A percentile compares a stretch with the other conserved stretches of the same genome.
These are phyloP conservation scores for Camellia lanceoleosa DNA, from an alignment of 148 eudicot species.

Conservation along the genomic window DNA sequence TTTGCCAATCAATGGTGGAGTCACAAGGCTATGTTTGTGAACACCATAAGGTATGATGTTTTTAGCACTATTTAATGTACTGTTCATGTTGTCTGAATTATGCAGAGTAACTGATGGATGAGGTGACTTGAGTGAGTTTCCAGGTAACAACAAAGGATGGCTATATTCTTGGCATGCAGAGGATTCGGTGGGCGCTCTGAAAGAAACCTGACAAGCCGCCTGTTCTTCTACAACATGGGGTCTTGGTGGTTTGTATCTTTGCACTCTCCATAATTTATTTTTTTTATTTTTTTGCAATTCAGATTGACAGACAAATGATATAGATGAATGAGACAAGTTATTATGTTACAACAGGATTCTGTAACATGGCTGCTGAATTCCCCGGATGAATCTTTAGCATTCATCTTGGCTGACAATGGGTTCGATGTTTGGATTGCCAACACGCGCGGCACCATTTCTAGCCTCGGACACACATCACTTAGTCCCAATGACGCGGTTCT, in stretches of 20 bases:
- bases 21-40: slow-evolving; percentile 39
- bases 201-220: slow-evolving; percentile 24
- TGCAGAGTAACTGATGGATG: background rate
- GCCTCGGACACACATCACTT: slow-evolving; percentile 51
- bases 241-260: slow-evolving; percentile 28
- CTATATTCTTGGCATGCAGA: slow-evolving; percentile 43
- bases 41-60: slow-evolving; percentile 36
- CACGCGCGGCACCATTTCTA: slow-evolving; percentile 45
- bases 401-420: slow-evolving; percentile 58
- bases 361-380: slow-evolving; percentile 42
- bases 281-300: background rate
- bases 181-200: slow-evolving; percentile 32
- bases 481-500: slow-evolving; percentile 30
- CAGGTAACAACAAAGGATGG: slow-evolving; percentile 48
- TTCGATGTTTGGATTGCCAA: slow-evolving; percentile 63
- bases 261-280: too few relatives aligned
- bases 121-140: background rate
- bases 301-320: background rate
- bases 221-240: slow-evolving; percentile 51
- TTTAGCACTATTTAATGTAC: too few relatives aligned
- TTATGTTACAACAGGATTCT: slow-evolving; percentile 37
- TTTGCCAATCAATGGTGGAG: slow-evolving; percentile 35
- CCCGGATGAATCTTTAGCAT: slow-evolving; percentile 46
- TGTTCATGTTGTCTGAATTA: background rate
- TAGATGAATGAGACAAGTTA: background rate